phyloP scores from a whole-genome alignment of 192 early-diverging fungal genomes.

The Entomortierella parvispora region DNA sequence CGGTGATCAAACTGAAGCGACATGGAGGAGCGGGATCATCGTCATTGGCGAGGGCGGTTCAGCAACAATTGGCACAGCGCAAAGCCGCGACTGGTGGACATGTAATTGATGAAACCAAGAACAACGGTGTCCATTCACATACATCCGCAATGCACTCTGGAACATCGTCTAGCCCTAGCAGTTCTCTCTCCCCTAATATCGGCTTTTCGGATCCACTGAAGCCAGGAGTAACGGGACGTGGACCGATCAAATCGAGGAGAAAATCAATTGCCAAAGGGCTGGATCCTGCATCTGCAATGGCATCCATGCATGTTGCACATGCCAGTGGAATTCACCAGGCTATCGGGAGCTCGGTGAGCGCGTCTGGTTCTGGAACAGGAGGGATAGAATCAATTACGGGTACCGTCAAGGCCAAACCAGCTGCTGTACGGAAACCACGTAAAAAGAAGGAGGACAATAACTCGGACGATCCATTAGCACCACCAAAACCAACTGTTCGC shows the following conservation, averaged over 20 bases:
- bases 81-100: slow-evolving; percentile 26
- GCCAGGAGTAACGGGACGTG: slow-evolving; percentile 41
- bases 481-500: background rate
- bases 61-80: slow-evolving; percentile 59
- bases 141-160: background rate
- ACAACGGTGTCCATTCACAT: background rate
- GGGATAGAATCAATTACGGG: slow-evolving; percentile 7
- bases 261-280: slow-evolving; percentile 49
- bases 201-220: slow-evolving; percentile 32
- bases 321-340: slow-evolving; percentile 10
- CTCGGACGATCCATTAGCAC: background rate
- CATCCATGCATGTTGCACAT: slow-evolving; percentile 22
- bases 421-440: slow-evolving; percentile 32
- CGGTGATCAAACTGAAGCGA: slow-evolving; percentile 45
- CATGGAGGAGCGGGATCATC: slow-evolving; percentile 60
- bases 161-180: slow-evolving; percentile 16
- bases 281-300: slow-evolving; percentile 24
- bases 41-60: slow-evolving; percentile 63
- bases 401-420: slow-evolving; percentile 19
- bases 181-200: slow-evolving; percentile 29
- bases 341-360: too few species aligned
- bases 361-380: background rate
- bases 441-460: slow-evolving; percentile 46
- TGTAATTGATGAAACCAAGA: slow-evolving; percentile 20
- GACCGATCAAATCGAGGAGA: slow-evolving; percentile 46